phyloP scores from a whole-genome alignment of 1,284 basidiomycete species.

The Cystobasidiaceae sp. region DNA sequence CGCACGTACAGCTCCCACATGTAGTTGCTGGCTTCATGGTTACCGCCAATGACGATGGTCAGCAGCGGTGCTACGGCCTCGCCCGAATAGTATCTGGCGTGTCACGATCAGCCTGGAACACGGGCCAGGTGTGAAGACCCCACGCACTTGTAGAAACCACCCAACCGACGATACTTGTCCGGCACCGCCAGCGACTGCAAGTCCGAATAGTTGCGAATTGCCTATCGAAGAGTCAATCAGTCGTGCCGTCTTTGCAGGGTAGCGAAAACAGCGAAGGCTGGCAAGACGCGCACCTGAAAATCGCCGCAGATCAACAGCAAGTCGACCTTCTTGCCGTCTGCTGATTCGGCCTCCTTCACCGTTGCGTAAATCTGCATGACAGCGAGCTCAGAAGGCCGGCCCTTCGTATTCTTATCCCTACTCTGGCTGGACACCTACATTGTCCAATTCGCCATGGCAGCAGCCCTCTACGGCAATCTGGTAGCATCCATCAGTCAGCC shows the following conservation, averaged over 20 bases:
- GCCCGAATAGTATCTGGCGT: conserved; percentile 74
- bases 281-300: conserved; percentile 58
- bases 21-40: conserved; percentile 96
- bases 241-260: too few species aligned
- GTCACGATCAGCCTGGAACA: neutral
- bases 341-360: conserved; percentile 60
- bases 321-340: conserved; percentile 65
- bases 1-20: conserved; percentile 88
- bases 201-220: conserved; percentile 79
- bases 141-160: conserved; percentile 73
- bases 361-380: conserved; percentile 67
- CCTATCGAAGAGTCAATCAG: conserved; percentile 47
- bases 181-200: conserved; percentile 87
- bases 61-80: conserved; percentile 73
- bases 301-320: conserved; percentile 89
- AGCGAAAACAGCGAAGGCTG: neutral
- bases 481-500: too few species aligned
- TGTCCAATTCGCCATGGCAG: conserved; percentile 82
- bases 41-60: conserved; percentile 94
- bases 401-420: neutral
- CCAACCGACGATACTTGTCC: conserved; percentile 75
- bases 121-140: neutral
- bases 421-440: conserved; percentile 43
- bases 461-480: conserved; percentile 91
- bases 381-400: neutral